Evolutionary conservation across 352 stramenopile genomes (phyloP).

Genomic region (Pythium diclinum): DNA sequence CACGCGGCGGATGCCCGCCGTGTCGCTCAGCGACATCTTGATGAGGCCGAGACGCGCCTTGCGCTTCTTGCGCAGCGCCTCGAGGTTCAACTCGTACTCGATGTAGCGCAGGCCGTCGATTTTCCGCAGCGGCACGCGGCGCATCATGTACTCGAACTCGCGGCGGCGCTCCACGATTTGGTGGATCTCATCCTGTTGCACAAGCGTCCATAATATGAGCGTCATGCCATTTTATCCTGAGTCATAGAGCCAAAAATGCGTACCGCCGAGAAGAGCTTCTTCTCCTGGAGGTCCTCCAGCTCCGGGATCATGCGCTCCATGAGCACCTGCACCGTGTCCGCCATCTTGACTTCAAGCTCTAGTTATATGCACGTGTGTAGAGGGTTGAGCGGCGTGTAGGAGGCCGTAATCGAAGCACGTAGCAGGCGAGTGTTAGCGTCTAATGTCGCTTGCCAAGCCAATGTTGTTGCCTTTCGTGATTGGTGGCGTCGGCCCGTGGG

Average conservation of each 20-base stretch:
- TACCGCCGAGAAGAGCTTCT: conserved; percentile 77
- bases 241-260: background rate
- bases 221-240: background rate
- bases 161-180: conserved; percentile 88
- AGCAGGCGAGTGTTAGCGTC: background rate
- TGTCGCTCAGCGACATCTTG: conserved; percentile 76
- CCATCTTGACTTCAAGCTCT: conserved; percentile 57
- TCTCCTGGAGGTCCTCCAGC: conserved; percentile 90
- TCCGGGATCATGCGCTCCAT: conserved; percentile 95
- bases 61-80: conserved; percentile 80
- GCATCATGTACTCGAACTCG: conserved; percentile 92
- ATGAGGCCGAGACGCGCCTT: conserved; percentile 66
- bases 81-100: conserved; percentile 92
- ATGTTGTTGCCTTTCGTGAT: conserved; percentile 2
- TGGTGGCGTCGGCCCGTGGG: background rate
- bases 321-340: conserved; percentile 90
- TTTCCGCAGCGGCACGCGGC: conserved; percentile 85
- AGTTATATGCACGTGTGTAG: background rate
- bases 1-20: conserved; percentile 60
- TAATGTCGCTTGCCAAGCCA: background rate
- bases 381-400: background rate
- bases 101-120: conserved; percentile 93
- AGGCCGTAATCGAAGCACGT: background rate
- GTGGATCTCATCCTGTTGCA: conserved; percentile 72
- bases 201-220: background rate